Percentiles rank a stretch among this genome's conserved stretches.
Conservation (phyloP, 2,329 filamentous ascomycete genomes). For the Malbranchea zuffiana region DNA sequence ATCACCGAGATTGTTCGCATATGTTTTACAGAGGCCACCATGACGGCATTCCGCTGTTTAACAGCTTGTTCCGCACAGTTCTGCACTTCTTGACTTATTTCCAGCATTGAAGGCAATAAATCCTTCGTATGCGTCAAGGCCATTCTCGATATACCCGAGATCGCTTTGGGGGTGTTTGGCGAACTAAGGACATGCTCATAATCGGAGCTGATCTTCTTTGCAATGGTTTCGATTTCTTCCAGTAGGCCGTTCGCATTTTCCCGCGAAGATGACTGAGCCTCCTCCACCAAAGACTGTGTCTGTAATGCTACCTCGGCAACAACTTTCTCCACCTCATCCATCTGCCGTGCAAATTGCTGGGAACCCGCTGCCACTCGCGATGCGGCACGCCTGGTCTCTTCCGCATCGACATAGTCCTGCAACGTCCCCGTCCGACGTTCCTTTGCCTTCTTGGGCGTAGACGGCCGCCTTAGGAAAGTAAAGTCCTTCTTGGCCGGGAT, state of each 20-base stretch:
- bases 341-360: constrained; percentile 49
- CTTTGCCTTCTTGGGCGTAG: constrained; percentile 33
- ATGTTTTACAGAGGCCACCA: constrained; percentile 54
- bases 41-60: constrained; percentile 57
- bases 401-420: constrained; percentile 64
- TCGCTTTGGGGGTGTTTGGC: constrained; percentile 53
- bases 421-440: constrained; percentile 47
- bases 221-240: constrained; percentile 74
- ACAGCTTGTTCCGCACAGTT: constrained; percentile 40
- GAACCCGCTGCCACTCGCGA: constrained; percentile 50
- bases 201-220: constrained; percentile 77
- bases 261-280: constrained; percentile 42
- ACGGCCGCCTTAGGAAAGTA: constrained; percentile 30
- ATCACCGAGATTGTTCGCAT: constrained; percentile 77
- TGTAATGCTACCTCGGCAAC: constrained; percentile 51
- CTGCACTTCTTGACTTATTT: constrained; percentile 46
- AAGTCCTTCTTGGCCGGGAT: constrained; percentile 37
- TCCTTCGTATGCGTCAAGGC: constrained; percentile 53
- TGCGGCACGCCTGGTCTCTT: constrained; percentile 61
- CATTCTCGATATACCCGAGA: constrained; percentile 53
- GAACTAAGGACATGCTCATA: constrained; percentile 66
- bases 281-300: constrained; percentile 32
- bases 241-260: constrained; percentile 59
- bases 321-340: constrained; percentile 50
- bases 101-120: constrained; percentile 49